Evolutionary conservation across 129 eudicot species (phyloP), one percentile per base, ranked within the genome.

Genomic region (Centella asiatica): DNA sequence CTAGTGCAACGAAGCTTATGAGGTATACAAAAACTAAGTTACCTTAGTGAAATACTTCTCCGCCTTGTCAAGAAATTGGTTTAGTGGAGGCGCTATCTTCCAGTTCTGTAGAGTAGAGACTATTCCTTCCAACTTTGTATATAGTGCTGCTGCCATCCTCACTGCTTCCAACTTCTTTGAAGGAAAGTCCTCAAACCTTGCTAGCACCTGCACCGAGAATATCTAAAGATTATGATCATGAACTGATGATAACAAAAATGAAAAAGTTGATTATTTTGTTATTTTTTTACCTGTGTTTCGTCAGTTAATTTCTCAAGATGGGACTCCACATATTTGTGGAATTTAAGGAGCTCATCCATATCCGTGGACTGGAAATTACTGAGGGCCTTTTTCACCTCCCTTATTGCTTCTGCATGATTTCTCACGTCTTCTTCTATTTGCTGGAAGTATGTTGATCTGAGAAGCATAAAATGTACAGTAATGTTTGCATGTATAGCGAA

Each of bases 351-450:
- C 76, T 86, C 95, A 47, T 69, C 40, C 97, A 90, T 90, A 67
- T 90, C 90, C 40, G 82, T 74, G 67, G 95, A 77, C 64, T 86
- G 81, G 77, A 86, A 90, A 53, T 83, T 54, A 42, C 13, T 60
- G 33, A 90, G 65, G 0, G 76, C 62, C 47, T 34, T 55, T 75
- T 81, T 80, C 72, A 90, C 59, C 77, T 90, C 94, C 74, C 70
- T 81, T 23, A 90, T 79, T 44, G 82, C 44, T 27, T 72, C 52
- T 28, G 80, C 80, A 64, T 90, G 80, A 28, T 76, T 81, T 71
- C 62, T 77, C 14, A 81, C 95, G 71, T 90, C 97, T 75, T 86
- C 97, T 70, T 86, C 95, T 18, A 90, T 90, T 79, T 86, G 97
- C 51, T 60, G 83, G 59, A 81, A 83, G 85, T 90, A 90, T 67